Percentiles rank a stretch among this genome's conserved stretches.
phyloP scores from a whole-genome alignment of 768 basidiomycete species.

The Lactifluus volemus region DNA sequence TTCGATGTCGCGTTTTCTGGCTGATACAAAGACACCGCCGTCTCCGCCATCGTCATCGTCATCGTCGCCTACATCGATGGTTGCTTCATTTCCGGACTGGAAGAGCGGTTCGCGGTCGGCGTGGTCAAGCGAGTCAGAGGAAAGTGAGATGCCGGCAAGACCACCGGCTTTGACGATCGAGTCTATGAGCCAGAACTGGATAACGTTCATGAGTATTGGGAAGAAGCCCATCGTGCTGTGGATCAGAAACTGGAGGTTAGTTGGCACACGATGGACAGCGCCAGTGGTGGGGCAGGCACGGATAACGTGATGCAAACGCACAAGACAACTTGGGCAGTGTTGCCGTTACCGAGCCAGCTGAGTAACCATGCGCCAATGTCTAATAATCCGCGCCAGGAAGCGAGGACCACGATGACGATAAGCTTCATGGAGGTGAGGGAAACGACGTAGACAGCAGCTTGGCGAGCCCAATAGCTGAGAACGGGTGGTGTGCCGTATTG shows the following conservation, averaged over 20 bases:
- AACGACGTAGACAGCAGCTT: constrained; percentile 74
- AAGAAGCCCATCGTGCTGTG: constrained; percentile 83
- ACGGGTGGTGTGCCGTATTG: constrained; percentile 84
- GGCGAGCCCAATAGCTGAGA: constrained; percentile 60
- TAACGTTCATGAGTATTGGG: constrained; percentile 78
- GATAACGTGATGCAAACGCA: constrained; percentile 32
- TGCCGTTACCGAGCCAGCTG: constrained; percentile 62
- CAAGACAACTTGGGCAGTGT: constrained; percentile 72
- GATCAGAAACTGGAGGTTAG: not conserved
- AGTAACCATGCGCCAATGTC: constrained; percentile 80
- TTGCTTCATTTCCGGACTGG: constrained; percentile 23
- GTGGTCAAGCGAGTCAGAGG: constrained; percentile 31
- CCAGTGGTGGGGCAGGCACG: not conserved
- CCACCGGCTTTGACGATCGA: constrained; percentile 70
- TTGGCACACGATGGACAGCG: not conserved
- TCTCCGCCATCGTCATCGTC: constrained; percentile 10
- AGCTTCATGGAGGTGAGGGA: constrained; percentile 84
- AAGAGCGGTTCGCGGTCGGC: constrained; percentile 55
- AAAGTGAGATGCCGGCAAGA: constrained; percentile 36
- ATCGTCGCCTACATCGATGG: constrained; percentile 34
- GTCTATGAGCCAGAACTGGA: constrained; percentile 95
- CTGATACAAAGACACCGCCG: not conserved
- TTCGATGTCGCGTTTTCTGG: constrained; percentile 34
- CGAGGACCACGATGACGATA: constrained; percentile 71
- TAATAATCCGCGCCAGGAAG: constrained; percentile 61